Percentiles rank a stretch among this genome's conserved stretches.
These are phyloP conservation scores for Xylariales sp. DNA, from an alignment of 2,329 filamentous ascomycete species.

Conservation along the genomic window DNA sequence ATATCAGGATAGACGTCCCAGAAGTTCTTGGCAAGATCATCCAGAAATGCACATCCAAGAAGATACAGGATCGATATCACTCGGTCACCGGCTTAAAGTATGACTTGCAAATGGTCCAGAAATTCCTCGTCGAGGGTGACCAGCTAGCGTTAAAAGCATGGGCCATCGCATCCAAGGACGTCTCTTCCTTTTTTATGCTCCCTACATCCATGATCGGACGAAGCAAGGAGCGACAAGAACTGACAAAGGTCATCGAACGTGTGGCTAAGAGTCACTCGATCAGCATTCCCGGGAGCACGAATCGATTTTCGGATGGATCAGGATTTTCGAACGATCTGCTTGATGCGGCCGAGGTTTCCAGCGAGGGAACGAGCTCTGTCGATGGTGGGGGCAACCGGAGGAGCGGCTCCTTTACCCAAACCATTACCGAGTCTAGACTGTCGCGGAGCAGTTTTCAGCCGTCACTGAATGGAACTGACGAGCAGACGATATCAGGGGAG, in stretches of 20 bases:
- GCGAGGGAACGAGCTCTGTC: conserved; percentile 55
- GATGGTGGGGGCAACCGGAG: conserved; percentile 43
- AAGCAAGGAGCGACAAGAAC: conserved; percentile 62
- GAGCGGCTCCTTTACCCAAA: conserved; percentile 45
- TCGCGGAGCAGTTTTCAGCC: conserved; percentile 34
- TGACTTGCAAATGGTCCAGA: conserved; percentile 71
- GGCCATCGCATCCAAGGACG: conserved; percentile 75
- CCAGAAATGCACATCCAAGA: conserved; percentile 88
- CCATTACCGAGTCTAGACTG: conserved; percentile 36
- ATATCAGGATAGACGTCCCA: conserved; percentile 76
- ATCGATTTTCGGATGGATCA: conserved; percentile 50
- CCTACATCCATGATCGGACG: conserved; percentile 80
- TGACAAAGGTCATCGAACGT: conserved; percentile 72
- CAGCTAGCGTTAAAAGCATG: conserved; percentile 66
- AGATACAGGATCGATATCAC: conserved; percentile 82
- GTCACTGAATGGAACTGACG: conserved; percentile 26
- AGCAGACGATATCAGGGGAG: conserved; percentile 29
- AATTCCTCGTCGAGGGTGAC: conserved; percentile 72
- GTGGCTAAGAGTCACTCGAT: conserved; percentile 62
- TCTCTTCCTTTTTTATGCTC: conserved; percentile 88
- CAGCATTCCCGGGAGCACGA: conserved; percentile 34
- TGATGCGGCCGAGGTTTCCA: conserved; percentile 50
- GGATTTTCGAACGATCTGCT: conserved; percentile 45
- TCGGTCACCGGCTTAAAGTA: conserved; percentile 81
- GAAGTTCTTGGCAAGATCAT: conserved; percentile 79